Percentiles rank a stretch among this genome's conserved stretches.
Conservation (phyloP, 345 rosid species). For the Aquilaria yunnanensis region DNA sequence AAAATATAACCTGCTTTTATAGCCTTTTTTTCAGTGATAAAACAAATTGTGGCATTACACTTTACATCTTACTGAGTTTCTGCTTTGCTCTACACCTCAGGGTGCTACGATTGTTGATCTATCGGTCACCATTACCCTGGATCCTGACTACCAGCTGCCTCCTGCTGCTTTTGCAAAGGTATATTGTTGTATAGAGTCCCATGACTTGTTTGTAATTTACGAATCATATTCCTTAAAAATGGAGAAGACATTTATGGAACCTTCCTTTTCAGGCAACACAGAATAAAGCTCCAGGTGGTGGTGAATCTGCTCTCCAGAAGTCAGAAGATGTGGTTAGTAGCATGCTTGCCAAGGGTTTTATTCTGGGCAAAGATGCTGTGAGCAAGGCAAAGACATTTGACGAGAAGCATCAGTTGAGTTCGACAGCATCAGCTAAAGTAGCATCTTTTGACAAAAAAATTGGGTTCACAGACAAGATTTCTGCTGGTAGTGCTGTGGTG, state of each 20-base stretch:
- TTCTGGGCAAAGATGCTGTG: conserved; percentile 88
- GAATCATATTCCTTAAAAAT: too few relatives aligned
- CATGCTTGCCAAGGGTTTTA: conserved; percentile 93
- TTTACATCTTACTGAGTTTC: too few relatives aligned
- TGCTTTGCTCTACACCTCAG: conserved; percentile 26
- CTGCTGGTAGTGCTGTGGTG: conserved; percentile 64
- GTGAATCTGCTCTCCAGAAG: conserved; percentile 66
- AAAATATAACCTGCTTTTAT: too few relatives aligned
- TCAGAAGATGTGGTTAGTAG: conserved; percentile 86
- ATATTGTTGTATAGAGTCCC: too few relatives aligned
- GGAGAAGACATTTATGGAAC: conserved; percentile 2
- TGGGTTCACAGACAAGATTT: conserved; percentile 80
- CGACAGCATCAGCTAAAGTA: conserved; percentile 86
- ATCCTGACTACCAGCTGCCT: conserved; percentile 77
- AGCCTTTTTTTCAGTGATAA: too few relatives aligned
- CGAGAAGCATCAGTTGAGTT: conserved; percentile 85
- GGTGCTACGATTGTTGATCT: conserved; percentile 93
- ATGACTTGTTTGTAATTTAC: too few relatives aligned
- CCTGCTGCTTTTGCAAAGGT: conserved; percentile 47
- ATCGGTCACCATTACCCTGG: conserved; percentile 56
- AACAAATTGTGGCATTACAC: too few relatives aligned
- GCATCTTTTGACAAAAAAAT: conserved; percentile 77
- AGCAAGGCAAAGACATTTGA: conserved; percentile 81
- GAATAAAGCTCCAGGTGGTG: conserved; percentile 42
- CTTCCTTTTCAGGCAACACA: conserved; percentile 36